Base-by-base conservation (phyloP, 805 yeast genomes). In the Ogataea angusta region DNA sequence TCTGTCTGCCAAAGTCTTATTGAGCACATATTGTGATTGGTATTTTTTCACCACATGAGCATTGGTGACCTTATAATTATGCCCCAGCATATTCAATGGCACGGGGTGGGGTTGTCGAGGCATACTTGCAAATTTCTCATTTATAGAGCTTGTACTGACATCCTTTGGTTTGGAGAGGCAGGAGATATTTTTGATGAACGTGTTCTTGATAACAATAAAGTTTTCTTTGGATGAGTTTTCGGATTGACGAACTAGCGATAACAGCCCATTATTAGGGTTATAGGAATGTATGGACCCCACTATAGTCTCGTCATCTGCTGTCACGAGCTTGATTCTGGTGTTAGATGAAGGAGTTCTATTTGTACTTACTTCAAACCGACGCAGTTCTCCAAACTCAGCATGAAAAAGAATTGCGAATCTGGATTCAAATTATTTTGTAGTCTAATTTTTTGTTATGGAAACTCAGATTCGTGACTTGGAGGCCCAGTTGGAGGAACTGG, bases 211-310 rank as follows among this genome's bases (percentile, higher is more conserved):
- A 34, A 82, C 63, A 44, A 74, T 70, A 59, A 75, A 80, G 24
- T 50, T 57, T 41, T 43, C 45, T 29, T 54, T 49, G 37, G 52
- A 56, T 7, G 59, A 54, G 46, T 38, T 54, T 4, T 54, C 43
- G 8, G 51, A 43, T 30, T 57, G 54, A 28, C 52, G 56, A 38
- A 70, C 53, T 1, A 74, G 59, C 5, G 63, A 49, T 17, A 76
- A 46, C n/a, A 77, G 57, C 29, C 71, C 69, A 58, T 65, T 42
- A 39, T 68, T 70, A 6, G 80, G 67, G 42, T 77, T 75, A 57
- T 75, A 81, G 8, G 88, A 72, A 57, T 78, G 81, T 27, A 85
- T 71, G 23, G 71, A 64, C 1, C 93, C 95, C n/a, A 69, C 67
- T 38, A 78, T 67, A 7, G 68, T 67, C 19, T 72, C 69, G 53